phyloP scores from a whole-genome alignment of 371 early-diverging fungal genomes.

The Lichtheimia ramosa region DNA sequence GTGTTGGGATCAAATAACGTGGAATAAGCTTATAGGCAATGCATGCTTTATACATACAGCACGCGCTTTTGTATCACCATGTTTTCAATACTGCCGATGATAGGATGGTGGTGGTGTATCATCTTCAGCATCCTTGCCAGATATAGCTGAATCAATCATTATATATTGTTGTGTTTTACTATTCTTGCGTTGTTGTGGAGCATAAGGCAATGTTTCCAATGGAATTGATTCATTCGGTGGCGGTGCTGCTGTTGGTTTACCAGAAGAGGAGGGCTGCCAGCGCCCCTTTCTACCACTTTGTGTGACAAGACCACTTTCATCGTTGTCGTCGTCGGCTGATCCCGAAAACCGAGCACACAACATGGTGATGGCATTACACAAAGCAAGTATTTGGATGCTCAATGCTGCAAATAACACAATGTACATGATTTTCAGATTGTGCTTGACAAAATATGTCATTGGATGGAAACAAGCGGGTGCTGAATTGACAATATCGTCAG shows the following conservation, averaged over 20 bases:
- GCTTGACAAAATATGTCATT: slow-evolving; percentile 20
- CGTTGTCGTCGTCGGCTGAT: background rate
- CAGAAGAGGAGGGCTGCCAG: no score
- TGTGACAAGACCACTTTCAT: background rate
- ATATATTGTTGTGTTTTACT: background rate
- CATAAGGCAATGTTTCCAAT: background rate
- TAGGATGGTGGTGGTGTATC: no score
- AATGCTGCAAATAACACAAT: slow-evolving; percentile 35
- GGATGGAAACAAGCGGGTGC: slow-evolving; percentile 31
- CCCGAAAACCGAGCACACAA: slow-evolving; percentile 23
- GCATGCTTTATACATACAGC: no score
- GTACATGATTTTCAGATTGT: slow-evolving; percentile 26
- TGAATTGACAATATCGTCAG: slow-evolving; percentile 23
- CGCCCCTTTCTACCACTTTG: no score
- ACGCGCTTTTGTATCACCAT: no score
- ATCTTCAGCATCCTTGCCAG: background rate
- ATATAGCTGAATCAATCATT: slow-evolving; percentile 13
- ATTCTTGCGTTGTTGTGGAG: background rate
- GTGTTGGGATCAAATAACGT: no score
- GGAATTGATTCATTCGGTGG: background rate
- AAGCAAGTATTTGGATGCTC: slow-evolving; percentile 32
- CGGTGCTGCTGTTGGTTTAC: no score
- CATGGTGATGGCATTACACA: slow-evolving; percentile 34
- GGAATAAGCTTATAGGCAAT: no score
- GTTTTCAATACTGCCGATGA: no score